These are phyloP conservation scores for Penstemon eatonii DNA, from an alignment of 257 asterid species.

Conservation along the genomic window DNA sequence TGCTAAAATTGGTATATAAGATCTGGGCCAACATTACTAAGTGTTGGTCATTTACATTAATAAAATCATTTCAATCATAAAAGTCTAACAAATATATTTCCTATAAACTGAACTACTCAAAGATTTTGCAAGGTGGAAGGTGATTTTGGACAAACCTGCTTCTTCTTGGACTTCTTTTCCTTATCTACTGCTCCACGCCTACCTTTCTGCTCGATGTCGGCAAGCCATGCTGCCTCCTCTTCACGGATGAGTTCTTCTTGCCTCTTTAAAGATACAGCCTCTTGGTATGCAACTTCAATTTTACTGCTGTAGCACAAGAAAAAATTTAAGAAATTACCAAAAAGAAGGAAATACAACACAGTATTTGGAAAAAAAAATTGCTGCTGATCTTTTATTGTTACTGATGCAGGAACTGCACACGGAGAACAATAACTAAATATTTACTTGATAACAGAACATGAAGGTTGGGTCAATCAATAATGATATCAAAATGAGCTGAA, in stretches of 20 bases:
- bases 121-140: constrained; percentile 10
- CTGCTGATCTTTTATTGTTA: not conserved
- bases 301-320: constrained; percentile 47
- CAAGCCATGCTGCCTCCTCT: constrained; percentile 90
- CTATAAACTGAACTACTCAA: not conserved
- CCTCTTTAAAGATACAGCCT: constrained; percentile 82
- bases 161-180: constrained; percentile 71
- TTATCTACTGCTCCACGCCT: constrained; percentile 66
- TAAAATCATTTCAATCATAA: not conserved
- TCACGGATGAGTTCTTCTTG: constrained; percentile 97
- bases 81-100: not conserved
- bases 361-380: not conserved
- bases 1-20: not conserved
- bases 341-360: not conserved
- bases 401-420: not conserved
- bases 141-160: constrained; percentile 50
- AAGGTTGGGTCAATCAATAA: not conserved
- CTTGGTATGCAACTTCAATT: constrained; percentile 86
- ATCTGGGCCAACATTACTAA: not conserved
- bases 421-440: not conserved
- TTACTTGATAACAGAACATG: not conserved
- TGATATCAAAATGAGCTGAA: not conserved
- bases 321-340: constrained; percentile 8
- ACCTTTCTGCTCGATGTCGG: constrained; percentile 70
- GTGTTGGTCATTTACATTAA: no score